These are phyloP conservation scores for Arabidopsis suecica DNA, from an alignment of 345 rosid species.

Conservation along the genomic window DNA sequence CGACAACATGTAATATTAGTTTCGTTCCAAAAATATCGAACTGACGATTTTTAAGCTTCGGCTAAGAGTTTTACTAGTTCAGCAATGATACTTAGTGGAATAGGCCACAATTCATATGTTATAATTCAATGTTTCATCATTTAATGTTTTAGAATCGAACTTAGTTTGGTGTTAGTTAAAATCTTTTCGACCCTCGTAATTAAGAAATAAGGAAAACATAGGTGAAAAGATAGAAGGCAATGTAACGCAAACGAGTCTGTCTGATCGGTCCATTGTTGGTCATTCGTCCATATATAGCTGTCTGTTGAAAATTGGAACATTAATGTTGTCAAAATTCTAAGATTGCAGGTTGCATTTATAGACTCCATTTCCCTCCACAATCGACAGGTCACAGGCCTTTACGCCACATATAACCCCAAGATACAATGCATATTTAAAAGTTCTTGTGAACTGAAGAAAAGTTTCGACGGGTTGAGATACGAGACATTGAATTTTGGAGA, in stretches of 20 bases:
- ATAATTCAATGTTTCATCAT: background rate
- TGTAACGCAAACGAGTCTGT: background rate
- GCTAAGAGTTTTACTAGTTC: too few species aligned
- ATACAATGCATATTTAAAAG: background rate
- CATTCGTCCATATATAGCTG: background rate
- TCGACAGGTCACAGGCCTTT: constrained; percentile 29
- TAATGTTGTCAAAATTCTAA: background rate
- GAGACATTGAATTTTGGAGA: background rate
- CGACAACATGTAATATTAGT: too few species aligned
- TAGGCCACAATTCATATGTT: background rate
- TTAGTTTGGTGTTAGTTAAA: background rate
- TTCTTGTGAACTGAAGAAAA: background rate
- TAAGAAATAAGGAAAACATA: background rate
- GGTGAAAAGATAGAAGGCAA: background rate
- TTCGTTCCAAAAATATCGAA: too few species aligned
- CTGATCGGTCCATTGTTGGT: background rate
- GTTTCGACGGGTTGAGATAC: background rate
- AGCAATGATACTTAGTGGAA: too few species aligned
- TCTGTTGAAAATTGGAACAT: background rate
- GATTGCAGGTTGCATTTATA: constrained; percentile 9
- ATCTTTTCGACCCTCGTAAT: background rate
- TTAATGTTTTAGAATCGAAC: background rate
- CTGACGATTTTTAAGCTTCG: too few species aligned
- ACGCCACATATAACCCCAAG: constrained; percentile 1
- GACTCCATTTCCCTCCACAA: background rate